These are phyloP conservation scores for Dicorynia guianensis DNA, from an alignment of 306 rosid species.

Conservation along the genomic window DNA sequence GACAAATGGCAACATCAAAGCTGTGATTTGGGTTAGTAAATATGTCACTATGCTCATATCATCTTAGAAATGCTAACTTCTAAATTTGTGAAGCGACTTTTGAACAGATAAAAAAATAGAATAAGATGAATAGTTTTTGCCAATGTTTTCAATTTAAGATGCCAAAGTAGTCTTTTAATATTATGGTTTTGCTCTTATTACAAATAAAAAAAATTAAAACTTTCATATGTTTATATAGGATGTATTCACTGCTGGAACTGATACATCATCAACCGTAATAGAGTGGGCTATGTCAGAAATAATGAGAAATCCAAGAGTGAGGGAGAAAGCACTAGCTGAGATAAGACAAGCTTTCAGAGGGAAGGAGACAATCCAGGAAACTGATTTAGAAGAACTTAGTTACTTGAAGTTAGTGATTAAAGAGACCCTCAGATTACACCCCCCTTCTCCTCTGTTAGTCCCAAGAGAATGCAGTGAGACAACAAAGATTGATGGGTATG, in stretches of 20 bases:
- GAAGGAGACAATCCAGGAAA: neutral
- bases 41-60: neutral
- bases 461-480: conserved; percentile 6
- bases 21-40: conserved; percentile 27
- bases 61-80: too few species aligned
- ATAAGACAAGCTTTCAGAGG: neutral
- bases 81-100: too few species aligned
- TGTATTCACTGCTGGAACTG: conserved; percentile 1
- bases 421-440: conserved; percentile 10
- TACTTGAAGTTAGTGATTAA: conserved; percentile 4
- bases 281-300: conserved; percentile 19
- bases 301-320: conserved; percentile 11
- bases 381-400: neutral
- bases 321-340: conserved; percentile 16
- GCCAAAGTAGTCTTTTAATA: too few species aligned
- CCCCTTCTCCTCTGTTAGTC: too few species aligned
- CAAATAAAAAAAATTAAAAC: too few species aligned
- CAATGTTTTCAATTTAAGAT: too few species aligned
- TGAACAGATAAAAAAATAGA: too few species aligned
- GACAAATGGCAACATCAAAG: conserved; percentile 28
- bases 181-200: too few species aligned
- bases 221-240: neutral
- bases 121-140: too few species aligned
- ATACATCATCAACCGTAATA: neutral
- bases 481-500: conserved; percentile 1